Evolutionary conservation across 2,329 filamentous ascomycete genomes (phyloP), one percentile per base, ranked within the genome.

Genomic region (Calonectria pauciramosa): DNA sequence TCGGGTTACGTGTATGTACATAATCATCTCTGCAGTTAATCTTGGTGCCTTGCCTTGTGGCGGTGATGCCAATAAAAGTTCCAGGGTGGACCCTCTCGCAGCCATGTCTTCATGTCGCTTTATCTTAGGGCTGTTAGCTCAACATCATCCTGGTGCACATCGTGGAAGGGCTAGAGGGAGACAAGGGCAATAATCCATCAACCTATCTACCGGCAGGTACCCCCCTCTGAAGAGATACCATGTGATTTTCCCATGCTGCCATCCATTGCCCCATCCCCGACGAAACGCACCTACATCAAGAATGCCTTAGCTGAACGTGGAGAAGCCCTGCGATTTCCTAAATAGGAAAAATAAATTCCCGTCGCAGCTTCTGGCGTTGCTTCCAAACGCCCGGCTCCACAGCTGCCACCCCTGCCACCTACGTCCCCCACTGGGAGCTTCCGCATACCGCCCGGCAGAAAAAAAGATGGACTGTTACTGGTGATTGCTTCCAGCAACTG

Each of bases 381-480:
- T 60, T 30, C 23, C 72, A 68, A 66, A 63, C 71, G 65, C 68
- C 63, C 56, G 20, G 69, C 65, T 68, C 68, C 67, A 69, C 63
- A 34, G 64, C 70, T 73, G 64, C 66, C 59, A 51, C 59, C 71
- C 72, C 71, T 74, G 72, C 60, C 44, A 54, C 67, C 30, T 23
- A 7, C 41, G 18, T 30, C 36, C 59, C n/a, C 47, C 20, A 49
- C 56, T 69, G 68, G 38, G 56, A 14, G 64, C 56, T 47, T n/a
- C 47, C 18, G 16, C 41, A 11, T n/a, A 76, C 82, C 82, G 82
- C 82, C 80, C 75, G 82, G 82, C 82, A 83, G 80, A 83, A 83
- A 80, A 80, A 80, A 76, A 82, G 79, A 72, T 51, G 69, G 66
- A 44, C 74, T 76, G 71, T 68, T 49, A 11, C 54, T 67, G 32